phyloP scores from a whole-genome alignment of 2,329 filamentous ascomycete genomes.

The Westerdykella sp. region DNA sequence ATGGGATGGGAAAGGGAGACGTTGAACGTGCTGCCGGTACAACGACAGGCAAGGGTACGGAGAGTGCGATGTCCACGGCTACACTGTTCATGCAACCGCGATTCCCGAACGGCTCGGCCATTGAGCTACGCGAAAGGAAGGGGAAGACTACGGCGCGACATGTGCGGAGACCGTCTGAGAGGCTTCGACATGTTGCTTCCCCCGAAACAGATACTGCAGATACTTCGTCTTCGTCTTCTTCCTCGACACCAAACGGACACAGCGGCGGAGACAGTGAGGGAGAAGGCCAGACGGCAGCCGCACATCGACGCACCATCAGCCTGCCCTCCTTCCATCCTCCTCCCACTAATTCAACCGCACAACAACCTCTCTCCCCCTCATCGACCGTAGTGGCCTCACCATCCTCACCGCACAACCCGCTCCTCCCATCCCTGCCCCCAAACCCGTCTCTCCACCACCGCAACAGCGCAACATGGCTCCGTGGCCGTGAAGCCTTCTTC shows the following conservation, averaged over 20 bases:
- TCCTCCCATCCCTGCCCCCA: background rate
- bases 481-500: slow-evolving; percentile 9
- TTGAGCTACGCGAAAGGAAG: too few relatives aligned
- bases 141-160: too few relatives aligned
- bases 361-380: background rate
- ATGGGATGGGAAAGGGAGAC: background rate
- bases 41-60: background rate
- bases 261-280: background rate
- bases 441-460: background rate
- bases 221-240: too few relatives aligned
- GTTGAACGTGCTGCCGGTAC: background rate
- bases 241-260: background rate
- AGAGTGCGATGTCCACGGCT: background rate
- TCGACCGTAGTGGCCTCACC: background rate
- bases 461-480: slow-evolving; percentile 8
- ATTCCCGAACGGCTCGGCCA: too few relatives aligned
- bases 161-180: too few relatives aligned
- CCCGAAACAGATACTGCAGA: too few relatives aligned
- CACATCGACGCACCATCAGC: background rate
- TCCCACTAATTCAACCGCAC: background rate
- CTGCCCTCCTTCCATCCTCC: background rate
- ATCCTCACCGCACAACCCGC: background rate
- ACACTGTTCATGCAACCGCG: background rate
- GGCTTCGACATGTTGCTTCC: too few relatives aligned
- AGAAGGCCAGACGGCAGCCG: background rate